phyloP scores from a whole-genome alignment of 2,329 filamentous ascomycete genomes.

The Colletotrichum sp. region DNA sequence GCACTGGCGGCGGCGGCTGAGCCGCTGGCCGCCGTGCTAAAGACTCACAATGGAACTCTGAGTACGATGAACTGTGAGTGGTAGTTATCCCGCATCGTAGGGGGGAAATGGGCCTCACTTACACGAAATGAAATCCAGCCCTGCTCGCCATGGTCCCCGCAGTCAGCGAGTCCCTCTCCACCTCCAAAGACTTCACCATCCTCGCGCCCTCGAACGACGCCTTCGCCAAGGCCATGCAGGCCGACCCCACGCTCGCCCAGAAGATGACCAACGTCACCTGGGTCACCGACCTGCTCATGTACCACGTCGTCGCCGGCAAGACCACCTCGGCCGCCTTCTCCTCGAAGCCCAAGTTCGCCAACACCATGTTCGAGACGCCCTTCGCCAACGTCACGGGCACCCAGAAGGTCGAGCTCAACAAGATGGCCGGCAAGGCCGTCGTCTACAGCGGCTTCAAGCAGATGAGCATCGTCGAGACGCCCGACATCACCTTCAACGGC shows the following conservation, averaged over 20 bases:
- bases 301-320: slow-evolving; percentile 65
- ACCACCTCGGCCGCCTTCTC: slow-evolving; percentile 38
- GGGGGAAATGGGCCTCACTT: background rate
- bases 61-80: slow-evolving; percentile 27
- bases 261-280: slow-evolving; percentile 43
- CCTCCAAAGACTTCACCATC: slow-evolving; percentile 42
- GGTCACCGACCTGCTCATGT: slow-evolving; percentile 56
- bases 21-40: slow-evolving; percentile 24
- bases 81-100: background rate
- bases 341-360: slow-evolving; percentile 31
- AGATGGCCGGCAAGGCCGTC: slow-evolving; percentile 47
- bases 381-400: slow-evolving; percentile 56
- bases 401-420: slow-evolving; percentile 47
- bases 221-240: slow-evolving; percentile 43
- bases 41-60: slow-evolving; percentile 25
- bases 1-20: slow-evolving; percentile 25
- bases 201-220: slow-evolving; percentile 64
- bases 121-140: background rate
- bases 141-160: slow-evolving; percentile 21
- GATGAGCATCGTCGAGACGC: slow-evolving; percentile 40
- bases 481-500: slow-evolving; percentile 51
- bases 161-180: slow-evolving; percentile 31
- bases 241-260: slow-evolving; percentile 35
- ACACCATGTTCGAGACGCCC: slow-evolving; percentile 36
- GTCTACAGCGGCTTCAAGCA: slow-evolving; percentile 37